A percentile compares a stretch with the other conserved stretches of the same genome.
Evolutionary conservation across 225 moss, liverwort and hornwort genomes (phyloP).

Genomic region (Ulota crispa): DNA sequence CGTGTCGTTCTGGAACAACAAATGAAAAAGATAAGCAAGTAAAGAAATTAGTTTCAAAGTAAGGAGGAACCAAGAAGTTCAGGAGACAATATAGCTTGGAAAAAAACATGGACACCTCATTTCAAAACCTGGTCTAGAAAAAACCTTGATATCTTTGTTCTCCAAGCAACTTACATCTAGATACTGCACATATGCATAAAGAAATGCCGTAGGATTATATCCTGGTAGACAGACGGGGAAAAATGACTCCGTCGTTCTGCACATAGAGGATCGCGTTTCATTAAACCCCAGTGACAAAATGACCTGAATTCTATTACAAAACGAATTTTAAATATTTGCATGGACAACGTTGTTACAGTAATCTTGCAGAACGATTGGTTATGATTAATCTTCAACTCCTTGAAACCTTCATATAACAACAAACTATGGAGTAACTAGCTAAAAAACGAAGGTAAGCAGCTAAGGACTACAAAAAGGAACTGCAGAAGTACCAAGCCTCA

Average conservation of each 20-base stretch:
- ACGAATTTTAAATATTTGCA: background rate
- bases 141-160: background rate
- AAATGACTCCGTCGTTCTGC: slow-evolving; percentile 96
- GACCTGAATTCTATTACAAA: background rate
- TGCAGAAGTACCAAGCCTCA: slow-evolving; percentile 35
- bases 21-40: slow-evolving; percentile 13
- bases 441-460: slow-evolving; percentile 12
- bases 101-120: slow-evolving; percentile 1
- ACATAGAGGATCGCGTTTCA: slow-evolving; percentile 14
- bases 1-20: slow-evolving; percentile 62
- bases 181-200: slow-evolving; percentile 99
- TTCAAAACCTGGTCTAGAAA: slow-evolving; percentile 11
- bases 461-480: slow-evolving; percentile 11
- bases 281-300: background rate
- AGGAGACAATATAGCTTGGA: background rate
- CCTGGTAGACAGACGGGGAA: slow-evolving; percentile 95
- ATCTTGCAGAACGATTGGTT: background rate
- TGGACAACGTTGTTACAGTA: background rate
- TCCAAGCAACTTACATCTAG: slow-evolving; percentile 70
- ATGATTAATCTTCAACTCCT: background rate
- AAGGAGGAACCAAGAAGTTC: background rate
- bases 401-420: background rate
- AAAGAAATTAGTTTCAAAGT: slow-evolving; percentile 2
- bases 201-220: slow-evolving; percentile 90
- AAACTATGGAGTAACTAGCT: background rate